Conservation (phyloP, 306 rosid species). For the Lablab purpureus region DNA sequence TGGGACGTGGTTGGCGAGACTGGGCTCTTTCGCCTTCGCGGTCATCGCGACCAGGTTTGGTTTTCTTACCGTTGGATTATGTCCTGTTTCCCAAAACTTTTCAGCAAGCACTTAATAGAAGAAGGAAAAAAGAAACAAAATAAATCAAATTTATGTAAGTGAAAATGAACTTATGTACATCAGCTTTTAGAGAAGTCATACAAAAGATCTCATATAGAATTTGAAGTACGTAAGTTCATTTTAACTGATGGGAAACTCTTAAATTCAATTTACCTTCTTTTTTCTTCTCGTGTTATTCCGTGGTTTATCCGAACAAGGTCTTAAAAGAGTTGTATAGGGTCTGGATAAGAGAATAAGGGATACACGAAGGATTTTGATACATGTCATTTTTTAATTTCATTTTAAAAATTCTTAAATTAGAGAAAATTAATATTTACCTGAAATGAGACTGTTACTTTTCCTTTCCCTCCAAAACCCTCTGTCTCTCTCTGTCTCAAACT, state of each 20-base stretch:
- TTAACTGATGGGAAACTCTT: background rate
- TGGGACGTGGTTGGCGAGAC: slow-evolving; percentile 93
- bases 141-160: background rate
- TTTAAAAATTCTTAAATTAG: background rate
- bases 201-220: background rate
- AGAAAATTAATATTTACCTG: background rate
- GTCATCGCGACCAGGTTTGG: slow-evolving; percentile 86
- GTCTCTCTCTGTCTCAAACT: background rate
- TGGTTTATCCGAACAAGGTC: background rate
- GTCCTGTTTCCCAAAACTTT: background rate
- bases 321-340: background rate
- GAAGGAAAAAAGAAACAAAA: background rate
- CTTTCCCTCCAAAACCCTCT: background rate
- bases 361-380: background rate
- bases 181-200: background rate
- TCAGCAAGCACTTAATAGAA: background rate
- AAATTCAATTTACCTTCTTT: background rate
- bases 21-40: slow-evolving; percentile 91
- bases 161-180: background rate
- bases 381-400: background rate
- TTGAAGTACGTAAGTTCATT: background rate
- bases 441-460: background rate
- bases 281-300: background rate
- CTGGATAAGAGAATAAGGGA: background rate
- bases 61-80: background rate